Conservation (phyloP, 1,284 basidiomycete genomes). For the Neonothopanus nambi region DNA sequence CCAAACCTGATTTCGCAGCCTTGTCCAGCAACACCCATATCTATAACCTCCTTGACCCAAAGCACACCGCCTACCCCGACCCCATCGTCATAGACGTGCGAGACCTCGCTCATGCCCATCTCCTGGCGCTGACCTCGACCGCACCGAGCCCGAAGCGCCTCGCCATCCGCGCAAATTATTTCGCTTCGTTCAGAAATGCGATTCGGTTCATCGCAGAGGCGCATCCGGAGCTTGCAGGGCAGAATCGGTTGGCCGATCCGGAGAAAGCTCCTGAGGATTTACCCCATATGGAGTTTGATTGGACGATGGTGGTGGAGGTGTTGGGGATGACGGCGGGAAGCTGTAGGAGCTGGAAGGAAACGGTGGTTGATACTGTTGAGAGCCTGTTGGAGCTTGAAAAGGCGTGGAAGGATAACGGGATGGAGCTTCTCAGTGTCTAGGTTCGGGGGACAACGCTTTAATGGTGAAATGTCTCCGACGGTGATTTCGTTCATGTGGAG, state of each 20-base stretch:
- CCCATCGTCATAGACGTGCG: not conserved
- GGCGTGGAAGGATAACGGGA: too few species aligned
- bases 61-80: not conserved
- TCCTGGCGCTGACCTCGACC: not conserved
- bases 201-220: not conserved
- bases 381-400: too few species aligned
- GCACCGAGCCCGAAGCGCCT: not conserved
- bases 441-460: too few species aligned
- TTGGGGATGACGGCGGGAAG: not conserved
- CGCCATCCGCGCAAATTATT: not conserved
- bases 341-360: not conserved
- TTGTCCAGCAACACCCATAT: slow-evolving; percentile 19
- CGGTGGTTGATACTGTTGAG: too few species aligned
- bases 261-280: not conserved
- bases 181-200: not conserved
- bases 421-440: too few species aligned
- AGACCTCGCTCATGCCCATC: not conserved
- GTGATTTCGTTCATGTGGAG: too few species aligned
- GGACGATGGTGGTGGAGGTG: not conserved
- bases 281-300: not conserved
- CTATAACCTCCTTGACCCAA: not conserved
- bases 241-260: too few species aligned
- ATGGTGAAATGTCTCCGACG: too few species aligned
- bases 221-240: not conserved
- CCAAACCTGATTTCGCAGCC: slow-evolving; percentile 13